Conservation (phyloP, 169 alveolate genomes). For the Plasmodium adleri region DNA sequence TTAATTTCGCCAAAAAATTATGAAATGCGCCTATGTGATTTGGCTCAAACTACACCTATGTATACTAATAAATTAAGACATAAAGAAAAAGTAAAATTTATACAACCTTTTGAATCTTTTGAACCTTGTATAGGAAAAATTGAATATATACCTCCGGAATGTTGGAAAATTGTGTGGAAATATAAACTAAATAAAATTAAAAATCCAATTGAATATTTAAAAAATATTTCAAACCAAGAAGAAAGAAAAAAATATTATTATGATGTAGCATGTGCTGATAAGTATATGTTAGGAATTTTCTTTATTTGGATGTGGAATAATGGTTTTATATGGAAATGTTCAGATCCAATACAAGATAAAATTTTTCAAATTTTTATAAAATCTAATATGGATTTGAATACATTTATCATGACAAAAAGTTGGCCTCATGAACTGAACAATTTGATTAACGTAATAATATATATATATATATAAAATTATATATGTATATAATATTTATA, state of each 20-base stretch:
- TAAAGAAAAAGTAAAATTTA: conserved; percentile 68
- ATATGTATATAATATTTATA: not conserved
- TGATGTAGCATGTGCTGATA: conserved; percentile 85
- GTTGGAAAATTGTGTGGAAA: conserved; percentile 83
- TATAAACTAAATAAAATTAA: conserved; percentile 66
- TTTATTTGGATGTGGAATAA: conserved; percentile 88
- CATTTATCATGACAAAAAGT: conserved; percentile 34
- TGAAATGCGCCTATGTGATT: conserved; percentile 85
- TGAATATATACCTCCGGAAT: conserved; percentile 89
- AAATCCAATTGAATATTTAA: conserved; percentile 19
- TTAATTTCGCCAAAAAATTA: conserved; percentile 77
- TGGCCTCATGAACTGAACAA: conserved; percentile 51
- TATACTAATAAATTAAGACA: conserved; percentile 78
- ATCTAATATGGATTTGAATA: conserved; percentile 48
- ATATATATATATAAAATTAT: not conserved
- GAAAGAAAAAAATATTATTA: conserved; percentile 80
- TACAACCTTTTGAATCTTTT: conserved; percentile 81
- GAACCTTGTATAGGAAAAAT: conserved; percentile 88
- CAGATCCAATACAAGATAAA: conserved; percentile 83
- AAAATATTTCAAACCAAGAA: conserved; percentile 36
- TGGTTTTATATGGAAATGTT: conserved; percentile 86
- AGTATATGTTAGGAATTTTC: conserved; percentile 72
- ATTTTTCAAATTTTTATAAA: conserved; percentile 50
- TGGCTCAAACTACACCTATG: conserved; percentile 85
- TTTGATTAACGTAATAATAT: conserved; percentile 20